phyloP scores from a whole-genome alignment of 2,329 filamentous ascomycete genomes.

The Penicillium sp. region DNA sequence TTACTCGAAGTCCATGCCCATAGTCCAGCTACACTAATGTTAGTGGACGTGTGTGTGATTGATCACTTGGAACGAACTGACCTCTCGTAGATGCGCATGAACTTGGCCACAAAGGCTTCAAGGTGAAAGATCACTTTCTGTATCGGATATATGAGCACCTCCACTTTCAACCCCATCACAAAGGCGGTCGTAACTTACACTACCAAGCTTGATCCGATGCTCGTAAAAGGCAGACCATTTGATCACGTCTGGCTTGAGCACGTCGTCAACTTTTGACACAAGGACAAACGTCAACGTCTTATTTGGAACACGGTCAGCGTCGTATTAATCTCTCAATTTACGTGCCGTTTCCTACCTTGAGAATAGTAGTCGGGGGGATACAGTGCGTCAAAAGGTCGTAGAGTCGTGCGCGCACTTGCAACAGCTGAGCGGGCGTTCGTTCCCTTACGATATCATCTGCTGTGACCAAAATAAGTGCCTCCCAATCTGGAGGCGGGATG shows the following conservation, averaged over 20 bases:
- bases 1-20: conserved; percentile 74
- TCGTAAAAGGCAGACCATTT: conserved; percentile 98
- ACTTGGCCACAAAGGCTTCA: conserved; percentile 97
- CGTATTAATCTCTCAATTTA: too few species aligned
- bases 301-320: neutral
- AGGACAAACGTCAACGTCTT: conserved; percentile 89
- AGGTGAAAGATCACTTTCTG: conserved; percentile 95
- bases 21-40: conserved; percentile 51
- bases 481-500: conserved; percentile 96
- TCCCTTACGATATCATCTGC: conserved; percentile 94
- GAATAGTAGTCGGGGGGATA: conserved; percentile 89
- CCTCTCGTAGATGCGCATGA: conserved; percentile 95
- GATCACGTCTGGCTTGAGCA: conserved; percentile 86
- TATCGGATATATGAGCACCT: conserved; percentile 11
- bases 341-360: conserved; percentile 60
- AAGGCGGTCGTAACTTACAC: conserved; percentile 40
- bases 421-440: conserved; percentile 83
- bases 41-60: conserved; percentile 27
- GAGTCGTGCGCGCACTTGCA: conserved; percentile 88
- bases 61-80: conserved; percentile 48
- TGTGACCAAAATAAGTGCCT: conserved; percentile 83
- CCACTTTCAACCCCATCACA: neutral
- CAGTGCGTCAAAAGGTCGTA: conserved; percentile 97
- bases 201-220: conserved; percentile 87
- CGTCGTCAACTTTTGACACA: conserved; percentile 82